Base-by-base conservation (phyloP, 176 grass and related monocot species). In the Hyparrhenia diplandra region DNA sequence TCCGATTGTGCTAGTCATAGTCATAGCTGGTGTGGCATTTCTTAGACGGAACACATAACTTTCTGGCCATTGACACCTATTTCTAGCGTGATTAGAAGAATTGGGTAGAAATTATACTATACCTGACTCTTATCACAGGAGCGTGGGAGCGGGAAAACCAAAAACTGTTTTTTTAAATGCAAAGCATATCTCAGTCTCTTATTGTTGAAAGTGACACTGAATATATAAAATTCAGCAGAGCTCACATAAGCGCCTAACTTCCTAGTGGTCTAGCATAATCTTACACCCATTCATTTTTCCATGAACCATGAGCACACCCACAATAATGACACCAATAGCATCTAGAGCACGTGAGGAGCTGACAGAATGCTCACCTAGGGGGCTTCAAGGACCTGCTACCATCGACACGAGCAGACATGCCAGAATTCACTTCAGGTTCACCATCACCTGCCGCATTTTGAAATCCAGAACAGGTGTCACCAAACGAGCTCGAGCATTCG, bases 401-500 rank as follows among this genome's bases (percentile, higher is more conserved):
- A 81, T 87, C 37, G 54, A 24, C 41, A 68, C 17, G 46, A 60
- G 27, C 72, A 12, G 29, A 30, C 91, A 91, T 74, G 13, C 61
- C 87, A 9, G 90, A 99, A 74, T 89, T 84, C 71, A 91, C 92
- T 78, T 99, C 96, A 1, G 30, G 77, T 55, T 86, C 87, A 35
- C 76, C 88, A 66, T 25, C 35, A 17, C 86, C 86, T 8, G 23
- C 69, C 45, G 88, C 88, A 57, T 75, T 76, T 41, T 82, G 80
- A 17, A 87, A 80, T 7, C 87, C 88, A 17, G 92, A 94, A 25
- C 64, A 86, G 4, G 92, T 91, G 74, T 77, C 80, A 8, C 79
- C 96, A 45, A 99, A 99, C 13, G 96, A 99, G 42, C 96, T 95
- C 14, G 96, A 95, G 85, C 71, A 93, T 39, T 95, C 96, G 0